These are phyloP conservation scores for Furcasterigmium sp. DNA, from an alignment of 2,329 filamentous ascomycete genomes.

Conservation along the genomic window DNA sequence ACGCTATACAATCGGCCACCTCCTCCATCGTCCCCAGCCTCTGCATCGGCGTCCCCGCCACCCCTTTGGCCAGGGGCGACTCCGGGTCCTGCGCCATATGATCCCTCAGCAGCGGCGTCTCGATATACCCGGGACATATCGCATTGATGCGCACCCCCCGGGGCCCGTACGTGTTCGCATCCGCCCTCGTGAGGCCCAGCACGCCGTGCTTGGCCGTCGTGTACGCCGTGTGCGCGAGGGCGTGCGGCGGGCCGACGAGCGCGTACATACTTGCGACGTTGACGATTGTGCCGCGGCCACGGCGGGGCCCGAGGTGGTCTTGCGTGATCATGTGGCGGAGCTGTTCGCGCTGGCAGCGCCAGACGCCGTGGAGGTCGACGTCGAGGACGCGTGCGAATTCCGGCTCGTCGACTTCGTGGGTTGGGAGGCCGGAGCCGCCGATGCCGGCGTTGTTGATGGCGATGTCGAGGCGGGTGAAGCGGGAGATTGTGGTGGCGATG, in stretches of 20 bases:
- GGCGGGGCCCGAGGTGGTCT: conserved; percentile 32
- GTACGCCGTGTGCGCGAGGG: conserved; percentile 39
- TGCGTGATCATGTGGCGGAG: conserved; percentile 46
- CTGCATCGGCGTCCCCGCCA: conserved; percentile 39
- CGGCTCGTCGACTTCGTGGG: conserved; percentile 37
- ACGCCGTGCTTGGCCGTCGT: conserved; percentile 47
- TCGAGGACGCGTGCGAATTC: conserved; percentile 46
- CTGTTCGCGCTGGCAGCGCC: conserved; percentile 50
- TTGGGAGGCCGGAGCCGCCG: conserved; percentile 30
- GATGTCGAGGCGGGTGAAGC: conserved; percentile 49
- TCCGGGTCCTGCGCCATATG: conserved; percentile 16
- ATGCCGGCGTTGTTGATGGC: conserved; percentile 53
- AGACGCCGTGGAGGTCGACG: conserved; percentile 51
- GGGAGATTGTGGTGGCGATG: conserved; percentile 31
- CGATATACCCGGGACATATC: conserved; percentile 50
- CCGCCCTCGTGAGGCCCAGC: conserved; percentile 46
- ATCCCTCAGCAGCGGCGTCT: conserved; percentile 30
- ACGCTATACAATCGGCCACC: conserved; percentile 46
- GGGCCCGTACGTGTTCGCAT: conserved; percentile 46
- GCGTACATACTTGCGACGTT: conserved; percentile 50
- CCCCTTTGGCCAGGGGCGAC: conserved; percentile 27
- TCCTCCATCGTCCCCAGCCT: conserved; percentile 44
- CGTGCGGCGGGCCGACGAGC: conserved; percentile 30
- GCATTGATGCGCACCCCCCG: conserved; percentile 53
- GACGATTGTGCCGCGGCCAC: conserved; percentile 45